phyloP scores from a whole-genome alignment of 805 yeast species.

The Yamadazyma sp. region DNA sequence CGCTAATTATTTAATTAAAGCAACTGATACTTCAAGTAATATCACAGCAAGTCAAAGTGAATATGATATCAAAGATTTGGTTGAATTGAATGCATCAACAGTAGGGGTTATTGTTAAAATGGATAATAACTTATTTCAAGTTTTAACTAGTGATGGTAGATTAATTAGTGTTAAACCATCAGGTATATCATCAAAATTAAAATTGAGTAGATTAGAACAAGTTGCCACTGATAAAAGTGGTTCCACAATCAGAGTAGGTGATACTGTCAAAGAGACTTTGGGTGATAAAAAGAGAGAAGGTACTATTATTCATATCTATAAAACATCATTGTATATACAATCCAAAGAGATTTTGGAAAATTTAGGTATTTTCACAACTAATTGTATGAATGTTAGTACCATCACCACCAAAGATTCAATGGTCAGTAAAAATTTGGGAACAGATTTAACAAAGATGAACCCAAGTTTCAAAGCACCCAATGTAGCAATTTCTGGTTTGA shows the following conservation, averaged over 20 bases:
- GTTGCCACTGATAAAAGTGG: constrained; percentile 87
- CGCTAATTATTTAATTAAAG: constrained; percentile 84
- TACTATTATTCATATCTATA: constrained; percentile 79
- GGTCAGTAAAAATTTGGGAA: constrained; percentile 49
- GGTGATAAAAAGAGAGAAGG: constrained; percentile 81
- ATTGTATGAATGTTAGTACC: constrained; percentile 72
- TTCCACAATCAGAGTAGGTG: constrained; percentile 82
- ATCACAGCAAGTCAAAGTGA: constrained; percentile 66
- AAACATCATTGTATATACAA: constrained; percentile 73
- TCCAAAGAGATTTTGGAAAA: constrained; percentile 79
- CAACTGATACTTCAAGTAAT: constrained; percentile 72
- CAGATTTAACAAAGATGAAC: constrained; percentile 82
- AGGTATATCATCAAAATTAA: constrained; percentile 76
- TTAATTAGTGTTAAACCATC: constrained; percentile 68
- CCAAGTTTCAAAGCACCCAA: constrained; percentile 70
- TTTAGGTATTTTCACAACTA: constrained; percentile 85
- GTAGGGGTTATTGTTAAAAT: constrained; percentile 90
- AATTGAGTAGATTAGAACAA: constrained; percentile 61
- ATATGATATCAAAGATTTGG: constrained; percentile 85
- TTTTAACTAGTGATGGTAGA: constrained; percentile 80
- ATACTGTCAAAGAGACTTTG: constrained; percentile 76
- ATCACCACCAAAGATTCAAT: constrained; percentile 80
- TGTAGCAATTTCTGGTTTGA: constrained; percentile 40
- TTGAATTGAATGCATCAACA: constrained; percentile 77
- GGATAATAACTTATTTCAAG: constrained; percentile 80